Conservation (phyloP, 2,329 filamentous ascomycete species). For the Fusarium secorum region DNA sequence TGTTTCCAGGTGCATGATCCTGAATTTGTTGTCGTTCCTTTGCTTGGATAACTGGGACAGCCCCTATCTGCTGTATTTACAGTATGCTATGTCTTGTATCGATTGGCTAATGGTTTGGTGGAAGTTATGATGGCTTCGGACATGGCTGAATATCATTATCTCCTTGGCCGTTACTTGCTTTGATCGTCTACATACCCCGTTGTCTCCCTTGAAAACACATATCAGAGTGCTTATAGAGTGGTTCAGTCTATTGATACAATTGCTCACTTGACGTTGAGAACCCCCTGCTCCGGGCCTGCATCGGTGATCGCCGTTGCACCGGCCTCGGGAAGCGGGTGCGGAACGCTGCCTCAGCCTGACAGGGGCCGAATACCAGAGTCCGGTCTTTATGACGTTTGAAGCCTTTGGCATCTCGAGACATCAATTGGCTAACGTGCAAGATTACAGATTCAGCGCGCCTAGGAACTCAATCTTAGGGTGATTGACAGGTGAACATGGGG, state of each 20-base stretch:
- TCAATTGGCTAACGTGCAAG: neutral
- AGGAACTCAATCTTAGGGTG: conserved; percentile 19
- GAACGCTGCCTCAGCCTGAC: conserved; percentile 35
- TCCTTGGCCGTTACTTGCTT: neutral
- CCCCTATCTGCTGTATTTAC: neutral
- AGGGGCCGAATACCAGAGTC: conserved; percentile 17
- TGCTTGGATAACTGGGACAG: neutral
- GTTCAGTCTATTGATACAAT: neutral
- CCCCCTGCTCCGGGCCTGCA: conserved; percentile 20
- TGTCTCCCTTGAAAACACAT: neutral
- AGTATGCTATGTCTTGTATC: neutral
- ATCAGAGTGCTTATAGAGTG: neutral
- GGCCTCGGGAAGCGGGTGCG: conserved; percentile 21
- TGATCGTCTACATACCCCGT: neutral
- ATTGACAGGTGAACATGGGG: conserved; percentile 8
- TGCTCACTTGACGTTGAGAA: conserved; percentile 1
- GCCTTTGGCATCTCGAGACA: neutral
- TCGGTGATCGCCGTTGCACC: conserved; percentile 40
- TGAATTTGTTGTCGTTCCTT: neutral
- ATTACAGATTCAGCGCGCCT: neutral
- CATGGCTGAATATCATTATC: conserved; percentile 1
- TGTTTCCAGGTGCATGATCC: neutral
- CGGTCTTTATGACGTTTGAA: conserved; percentile 14
- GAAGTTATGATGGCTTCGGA: conserved; percentile 32
- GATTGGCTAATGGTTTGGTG: neutral